Conservation (phyloP, 352 stramenopile genomes). For the Phytophthora capsici region DNA sequence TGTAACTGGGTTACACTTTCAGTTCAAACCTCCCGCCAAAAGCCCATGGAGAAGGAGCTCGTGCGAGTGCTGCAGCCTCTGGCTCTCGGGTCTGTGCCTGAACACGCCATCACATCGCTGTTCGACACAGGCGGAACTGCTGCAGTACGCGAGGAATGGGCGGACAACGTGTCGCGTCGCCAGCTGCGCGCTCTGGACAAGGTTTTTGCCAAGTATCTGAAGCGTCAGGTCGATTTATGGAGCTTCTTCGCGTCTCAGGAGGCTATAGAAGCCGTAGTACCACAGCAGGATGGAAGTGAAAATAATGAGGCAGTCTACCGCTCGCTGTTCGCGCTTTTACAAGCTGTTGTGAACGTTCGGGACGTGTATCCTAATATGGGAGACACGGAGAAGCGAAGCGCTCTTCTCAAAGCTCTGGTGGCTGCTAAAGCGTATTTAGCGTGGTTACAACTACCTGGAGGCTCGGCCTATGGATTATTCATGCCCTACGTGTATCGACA, state of each 20-base stretch:
- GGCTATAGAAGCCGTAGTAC: constrained; percentile 42
- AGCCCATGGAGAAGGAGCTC: constrained; percentile 58
- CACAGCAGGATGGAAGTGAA: constrained; percentile 31
- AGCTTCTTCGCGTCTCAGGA: constrained; percentile 65
- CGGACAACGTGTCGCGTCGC: constrained; percentile 45
- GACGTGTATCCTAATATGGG: constrained; percentile 56
- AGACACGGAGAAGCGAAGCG: constrained; percentile 43
- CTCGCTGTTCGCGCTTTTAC: constrained; percentile 67
- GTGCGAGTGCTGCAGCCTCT: constrained; percentile 66
- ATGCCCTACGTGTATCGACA: constrained; percentile 88
- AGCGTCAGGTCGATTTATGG: constrained; percentile 56
- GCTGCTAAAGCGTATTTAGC: constrained; percentile 78
- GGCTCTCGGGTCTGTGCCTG: constrained; percentile 58
- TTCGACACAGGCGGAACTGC: constrained; percentile 78
- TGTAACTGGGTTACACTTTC: not conserved
- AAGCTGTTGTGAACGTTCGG: constrained; percentile 63
- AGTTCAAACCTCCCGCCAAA: constrained; percentile 22
- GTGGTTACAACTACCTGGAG: constrained; percentile 85
- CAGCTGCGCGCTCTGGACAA: constrained; percentile 58
- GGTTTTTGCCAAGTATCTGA: constrained; percentile 64
- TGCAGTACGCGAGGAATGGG: constrained; percentile 39
- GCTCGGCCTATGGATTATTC: constrained; percentile 82
- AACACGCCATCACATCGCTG: constrained; percentile 55
- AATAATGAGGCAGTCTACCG: constrained; percentile 59
- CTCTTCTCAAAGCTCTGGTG: constrained; percentile 65